Conservation (phyloP, 179 eudicot species). For the Silene coronaria region DNA sequence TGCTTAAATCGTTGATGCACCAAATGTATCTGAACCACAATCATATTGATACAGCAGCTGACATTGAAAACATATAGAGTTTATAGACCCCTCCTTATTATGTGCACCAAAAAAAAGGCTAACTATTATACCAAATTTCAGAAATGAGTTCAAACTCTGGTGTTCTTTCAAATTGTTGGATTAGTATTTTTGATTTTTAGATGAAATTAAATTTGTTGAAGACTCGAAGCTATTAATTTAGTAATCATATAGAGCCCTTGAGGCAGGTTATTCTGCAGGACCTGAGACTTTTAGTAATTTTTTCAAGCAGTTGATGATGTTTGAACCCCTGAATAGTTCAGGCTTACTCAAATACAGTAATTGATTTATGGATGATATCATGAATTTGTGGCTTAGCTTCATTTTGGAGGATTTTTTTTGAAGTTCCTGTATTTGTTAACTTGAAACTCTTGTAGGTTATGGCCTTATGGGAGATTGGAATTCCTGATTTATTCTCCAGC, state of each 20-base stretch:
- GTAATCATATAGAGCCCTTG: not conserved
- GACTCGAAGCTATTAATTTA: not conserved
- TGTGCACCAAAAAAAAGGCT: no score
- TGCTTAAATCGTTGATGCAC: no score
- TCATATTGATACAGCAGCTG: not conserved
- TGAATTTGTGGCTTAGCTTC: not conserved
- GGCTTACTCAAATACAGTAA: not conserved
- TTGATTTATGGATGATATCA: not conserved
- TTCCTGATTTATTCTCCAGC: not conserved
- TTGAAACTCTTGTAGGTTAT: not conserved
- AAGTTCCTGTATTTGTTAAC: not conserved
- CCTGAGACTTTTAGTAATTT: not conserved
- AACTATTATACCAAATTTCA: not conserved
- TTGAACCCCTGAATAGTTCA: not conserved
- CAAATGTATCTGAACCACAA: not conserved
- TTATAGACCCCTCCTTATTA: no score
- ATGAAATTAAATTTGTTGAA: not conserved
- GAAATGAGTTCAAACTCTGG: not conserved
- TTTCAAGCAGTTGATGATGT: not conserved
- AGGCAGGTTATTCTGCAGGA: not conserved
- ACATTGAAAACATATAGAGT: not conserved
- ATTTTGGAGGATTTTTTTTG: no score
- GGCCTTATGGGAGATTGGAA: not conserved
- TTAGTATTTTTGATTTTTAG: not conserved
- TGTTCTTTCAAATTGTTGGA: not conserved